Percentiles rank a stretch among this genome's conserved stretches.
phyloP scores from a whole-genome alignment of 495 filamentous ascomycete genomes.

The Daldinia concentrica region DNA sequence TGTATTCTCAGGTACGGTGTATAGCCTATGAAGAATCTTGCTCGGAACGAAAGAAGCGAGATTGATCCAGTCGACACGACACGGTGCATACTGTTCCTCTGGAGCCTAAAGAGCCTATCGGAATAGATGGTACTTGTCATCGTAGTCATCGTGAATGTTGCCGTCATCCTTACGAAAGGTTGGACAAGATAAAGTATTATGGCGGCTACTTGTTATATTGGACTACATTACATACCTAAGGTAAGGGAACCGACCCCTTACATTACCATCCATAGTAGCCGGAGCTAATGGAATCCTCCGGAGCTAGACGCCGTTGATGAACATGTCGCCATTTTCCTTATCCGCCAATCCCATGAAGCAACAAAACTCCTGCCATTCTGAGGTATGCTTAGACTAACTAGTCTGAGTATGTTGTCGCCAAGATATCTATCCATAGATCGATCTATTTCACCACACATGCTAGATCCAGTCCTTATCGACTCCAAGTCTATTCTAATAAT shows the following conservation, averaged over 20 bases:
- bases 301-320: conserved; percentile 1
- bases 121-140: conserved; percentile 14
- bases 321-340: conserved; percentile 32
- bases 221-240: neutral
- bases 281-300: conserved; percentile 10
- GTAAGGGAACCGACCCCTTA: neutral
- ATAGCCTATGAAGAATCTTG: conserved; percentile 21
- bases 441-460: conserved; percentile 5
- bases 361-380: neutral
- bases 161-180: conserved; percentile 15
- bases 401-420: neutral
- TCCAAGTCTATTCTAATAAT: conserved; percentile 31
- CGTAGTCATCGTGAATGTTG: conserved; percentile 1
- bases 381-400: neutral
- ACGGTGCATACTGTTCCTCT: conserved; percentile 22
- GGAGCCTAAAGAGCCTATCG: conserved; percentile 24
- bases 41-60: conserved; percentile 33
- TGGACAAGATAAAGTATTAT: neutral
- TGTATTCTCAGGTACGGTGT: neutral
- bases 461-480: conserved; percentile 25
- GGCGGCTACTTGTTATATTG: neutral
- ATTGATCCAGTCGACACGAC: conserved; percentile 25
- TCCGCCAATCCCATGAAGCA: conserved; percentile 17
- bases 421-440: conserved; percentile 12
- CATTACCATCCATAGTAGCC: neutral